A percentile compares a stretch with the other conserved stretches of the same genome.
phyloP scores from a whole-genome alignment of 2,329 filamentous ascomycete genomes.

The Alternaria sp. region DNA sequence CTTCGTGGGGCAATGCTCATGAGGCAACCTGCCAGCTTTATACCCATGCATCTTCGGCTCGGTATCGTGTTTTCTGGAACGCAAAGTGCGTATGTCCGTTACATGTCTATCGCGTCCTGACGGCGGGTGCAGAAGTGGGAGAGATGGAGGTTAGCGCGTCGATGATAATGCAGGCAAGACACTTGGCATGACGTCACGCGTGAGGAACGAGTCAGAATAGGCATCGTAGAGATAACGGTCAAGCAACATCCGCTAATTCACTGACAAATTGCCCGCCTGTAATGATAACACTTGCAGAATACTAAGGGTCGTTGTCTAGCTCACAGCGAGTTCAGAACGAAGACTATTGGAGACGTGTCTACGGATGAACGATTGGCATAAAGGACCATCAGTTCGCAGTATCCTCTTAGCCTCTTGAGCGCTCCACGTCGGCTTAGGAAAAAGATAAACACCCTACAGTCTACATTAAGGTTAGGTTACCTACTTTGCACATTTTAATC shows the following conservation, averaged over 20 bases:
- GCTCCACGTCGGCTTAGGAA: not conserved
- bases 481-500: not conserved
- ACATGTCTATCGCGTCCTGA: not conserved
- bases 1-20: not conserved
- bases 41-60: not conserved
- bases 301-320: not conserved
- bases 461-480: not conserved
- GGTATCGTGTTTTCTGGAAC: not conserved
- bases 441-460: not conserved
- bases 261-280: not conserved
- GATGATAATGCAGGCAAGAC: not conserved
- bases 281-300: not conserved
- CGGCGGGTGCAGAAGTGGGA: conserved; percentile 5
- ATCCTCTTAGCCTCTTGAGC: not conserved
- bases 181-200: conserved; percentile 16
- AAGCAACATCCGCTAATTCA: not conserved
- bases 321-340: conserved; percentile 10
- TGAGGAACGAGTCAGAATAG: not conserved
- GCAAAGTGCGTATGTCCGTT: not conserved
- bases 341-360: not conserved
- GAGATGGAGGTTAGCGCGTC: conserved; percentile 1
- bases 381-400: not conserved
- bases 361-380: not conserved
- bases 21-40: not conserved
- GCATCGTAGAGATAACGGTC: conserved; percentile 7